A percentile compares a stretch with the other conserved stretches of the same genome.
Conservation (phyloP, 2,329 filamentous ascomycete genomes). For the Aspergillus amoenus region DNA sequence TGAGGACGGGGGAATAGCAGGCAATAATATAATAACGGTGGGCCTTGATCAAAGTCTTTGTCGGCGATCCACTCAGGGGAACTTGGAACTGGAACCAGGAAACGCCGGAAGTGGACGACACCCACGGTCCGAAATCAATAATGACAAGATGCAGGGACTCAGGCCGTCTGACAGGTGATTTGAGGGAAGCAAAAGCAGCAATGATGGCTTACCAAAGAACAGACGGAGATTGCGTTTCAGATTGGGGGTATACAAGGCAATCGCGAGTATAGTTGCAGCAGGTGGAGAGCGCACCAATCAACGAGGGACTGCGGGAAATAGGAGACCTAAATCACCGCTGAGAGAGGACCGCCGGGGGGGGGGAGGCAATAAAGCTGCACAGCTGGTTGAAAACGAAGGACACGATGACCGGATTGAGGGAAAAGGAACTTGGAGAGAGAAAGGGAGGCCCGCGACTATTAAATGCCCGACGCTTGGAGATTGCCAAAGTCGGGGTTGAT, state of each 20-base stretch:
- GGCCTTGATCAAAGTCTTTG: conserved; percentile 4
- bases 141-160: not conserved
- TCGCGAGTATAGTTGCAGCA: not conserved
- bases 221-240: conserved; percentile 4
- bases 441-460: conserved; percentile 2
- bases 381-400: conserved; percentile 6
- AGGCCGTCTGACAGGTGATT: not conserved
- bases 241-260: conserved; percentile 4
- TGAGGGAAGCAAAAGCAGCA: not conserved
- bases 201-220: conserved; percentile 8
- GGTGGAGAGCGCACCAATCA: conserved; percentile 12
- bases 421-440: conserved; percentile 1
- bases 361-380: conserved; percentile 3
- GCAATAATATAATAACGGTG: not conserved
- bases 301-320: conserved; percentile 17
- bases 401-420: conserved; percentile 9
- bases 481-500: not conserved
- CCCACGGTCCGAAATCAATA: not conserved
- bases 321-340: conserved; percentile 8
- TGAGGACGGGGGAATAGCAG: not conserved
- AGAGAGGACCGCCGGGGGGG: conserved; percentile 2
- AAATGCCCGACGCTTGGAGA: not conserved
- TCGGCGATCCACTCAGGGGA: conserved; percentile 5
- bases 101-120: not conserved
- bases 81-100: not conserved